A percentile compares a stretch with the other conserved stretches of the same genome.
phyloP scores from a whole-genome alignment of 129 eudicot genomes.

The Calendula officinalis region DNA sequence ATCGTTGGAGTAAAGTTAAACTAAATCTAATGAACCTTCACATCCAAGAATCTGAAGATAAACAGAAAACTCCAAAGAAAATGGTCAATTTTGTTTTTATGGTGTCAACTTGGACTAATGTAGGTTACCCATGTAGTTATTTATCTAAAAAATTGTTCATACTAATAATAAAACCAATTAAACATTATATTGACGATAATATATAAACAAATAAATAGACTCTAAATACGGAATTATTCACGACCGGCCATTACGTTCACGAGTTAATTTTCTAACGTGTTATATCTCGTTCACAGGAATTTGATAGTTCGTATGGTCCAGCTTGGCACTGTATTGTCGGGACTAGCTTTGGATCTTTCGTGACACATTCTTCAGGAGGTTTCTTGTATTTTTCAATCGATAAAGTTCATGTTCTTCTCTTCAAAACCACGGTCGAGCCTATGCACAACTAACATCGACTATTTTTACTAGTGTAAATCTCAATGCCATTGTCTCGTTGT shows the following conservation, averaged over 20 bases:
- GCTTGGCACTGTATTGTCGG: conserved; percentile 93
- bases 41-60: conserved; percentile 6
- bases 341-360: conserved; percentile 81
- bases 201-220: not conserved
- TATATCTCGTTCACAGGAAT: conserved; percentile 43
- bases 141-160: not conserved
- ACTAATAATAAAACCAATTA: not conserved
- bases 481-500: no score
- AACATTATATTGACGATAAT: not conserved
- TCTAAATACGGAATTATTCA: no score
- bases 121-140: not conserved
- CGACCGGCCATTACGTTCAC: no score
- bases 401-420: conserved; percentile 68
- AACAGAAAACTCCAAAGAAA: conserved; percentile 26
- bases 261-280: not conserved
- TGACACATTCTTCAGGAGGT: conserved; percentile 74
- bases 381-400: conserved; percentile 76
- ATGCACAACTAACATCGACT: conserved; percentile 30
- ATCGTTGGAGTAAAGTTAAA: not conserved
- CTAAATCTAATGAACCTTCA: conserved; percentile 16
- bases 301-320: conserved; percentile 68
- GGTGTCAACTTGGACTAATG: conserved; percentile 18
- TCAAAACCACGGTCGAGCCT: conserved; percentile 67
- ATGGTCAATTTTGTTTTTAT: conserved; percentile 27
- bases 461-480: not conserved